Conservation (phyloP, 2,329 filamentous ascomycete species). For the Eutypella sp. region DNA sequence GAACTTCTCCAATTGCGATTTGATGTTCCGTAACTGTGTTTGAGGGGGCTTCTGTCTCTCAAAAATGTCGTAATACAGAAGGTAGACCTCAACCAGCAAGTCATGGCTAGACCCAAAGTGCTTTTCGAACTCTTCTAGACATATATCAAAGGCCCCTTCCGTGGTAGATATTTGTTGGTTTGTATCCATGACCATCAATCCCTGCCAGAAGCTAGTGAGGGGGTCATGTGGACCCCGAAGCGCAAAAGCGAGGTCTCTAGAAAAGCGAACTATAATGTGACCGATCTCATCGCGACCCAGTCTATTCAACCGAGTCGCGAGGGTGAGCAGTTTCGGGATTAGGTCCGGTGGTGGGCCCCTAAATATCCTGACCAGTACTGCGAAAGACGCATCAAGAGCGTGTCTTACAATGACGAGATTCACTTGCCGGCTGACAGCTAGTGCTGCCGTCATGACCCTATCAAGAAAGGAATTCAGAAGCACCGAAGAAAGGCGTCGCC, state of each 20-base stretch:
- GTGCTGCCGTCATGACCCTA: conserved; percentile 23
- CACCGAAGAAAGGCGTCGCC: conserved; percentile 18
- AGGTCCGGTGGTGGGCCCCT: conserved; percentile 23
- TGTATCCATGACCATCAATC: conserved; percentile 16
- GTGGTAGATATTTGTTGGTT: conserved; percentile 17
- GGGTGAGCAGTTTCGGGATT: conserved; percentile 20
- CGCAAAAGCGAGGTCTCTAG: conserved; percentile 18
- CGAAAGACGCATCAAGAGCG: conserved; percentile 21
- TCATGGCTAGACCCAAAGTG: conserved; percentile 19
- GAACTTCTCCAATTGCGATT: conserved; percentile 14
- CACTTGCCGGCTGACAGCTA: conserved; percentile 21
- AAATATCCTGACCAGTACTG: conserved; percentile 21
- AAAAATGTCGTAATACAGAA: conserved; percentile 22
- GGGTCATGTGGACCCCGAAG: conserved; percentile 13
- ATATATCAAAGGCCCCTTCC: conserved; percentile 15
- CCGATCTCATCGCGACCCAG: conserved; percentile 22
- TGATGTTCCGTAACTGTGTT: conserved; percentile 14
- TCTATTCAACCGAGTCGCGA: conserved; percentile 17
- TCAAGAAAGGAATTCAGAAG: conserved; percentile 22
- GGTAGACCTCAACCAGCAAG: conserved; percentile 19
- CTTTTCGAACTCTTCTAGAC: conserved; percentile 17
- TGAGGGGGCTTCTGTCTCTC: conserved; percentile 18
- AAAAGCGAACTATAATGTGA: conserved; percentile 21
- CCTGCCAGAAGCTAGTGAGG: conserved; percentile 20
- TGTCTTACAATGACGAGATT: conserved; percentile 17